These are phyloP conservation scores for Penicillium sp. DNA, from an alignment of 2,329 filamentous ascomycete species.

Conservation along the genomic window DNA sequence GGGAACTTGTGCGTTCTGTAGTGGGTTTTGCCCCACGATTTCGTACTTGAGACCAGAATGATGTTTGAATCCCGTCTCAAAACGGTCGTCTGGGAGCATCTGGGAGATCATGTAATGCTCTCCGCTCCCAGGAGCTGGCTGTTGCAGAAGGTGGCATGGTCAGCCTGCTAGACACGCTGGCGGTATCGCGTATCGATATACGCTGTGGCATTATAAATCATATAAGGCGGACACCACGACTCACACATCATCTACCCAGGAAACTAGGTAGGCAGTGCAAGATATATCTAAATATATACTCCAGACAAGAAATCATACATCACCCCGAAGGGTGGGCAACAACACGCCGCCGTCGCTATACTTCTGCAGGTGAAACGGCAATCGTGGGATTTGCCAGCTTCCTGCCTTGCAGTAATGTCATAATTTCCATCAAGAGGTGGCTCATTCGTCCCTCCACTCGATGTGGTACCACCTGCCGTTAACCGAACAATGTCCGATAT, in stretches of 20 bases:
- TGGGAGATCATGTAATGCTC: not conserved
- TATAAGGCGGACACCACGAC: too few species aligned
- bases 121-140: not conserved
- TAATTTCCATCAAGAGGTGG: not conserved
- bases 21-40: too few species aligned
- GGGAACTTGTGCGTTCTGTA: too few species aligned
- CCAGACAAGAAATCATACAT: not conserved
- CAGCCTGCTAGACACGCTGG: not conserved
- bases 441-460: conserved; percentile 5
- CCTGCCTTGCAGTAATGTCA: not conserved
- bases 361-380: not conserved
- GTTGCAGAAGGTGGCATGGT: not conserved
- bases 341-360: too few species aligned
- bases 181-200: too few species aligned
- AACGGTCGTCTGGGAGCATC: not conserved
- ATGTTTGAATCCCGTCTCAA: too few species aligned
- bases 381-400: not conserved
- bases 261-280: not conserved
- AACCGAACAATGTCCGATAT: conserved; percentile 1
- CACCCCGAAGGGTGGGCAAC: not conserved
- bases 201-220: too few species aligned
- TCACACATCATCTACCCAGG: not conserved
- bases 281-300: not conserved
- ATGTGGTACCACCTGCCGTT: not conserved
- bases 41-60: too few species aligned